phyloP scores from a whole-genome alignment of 2,329 filamentous ascomycete species.

The Nannizzia gypsea region DNA sequence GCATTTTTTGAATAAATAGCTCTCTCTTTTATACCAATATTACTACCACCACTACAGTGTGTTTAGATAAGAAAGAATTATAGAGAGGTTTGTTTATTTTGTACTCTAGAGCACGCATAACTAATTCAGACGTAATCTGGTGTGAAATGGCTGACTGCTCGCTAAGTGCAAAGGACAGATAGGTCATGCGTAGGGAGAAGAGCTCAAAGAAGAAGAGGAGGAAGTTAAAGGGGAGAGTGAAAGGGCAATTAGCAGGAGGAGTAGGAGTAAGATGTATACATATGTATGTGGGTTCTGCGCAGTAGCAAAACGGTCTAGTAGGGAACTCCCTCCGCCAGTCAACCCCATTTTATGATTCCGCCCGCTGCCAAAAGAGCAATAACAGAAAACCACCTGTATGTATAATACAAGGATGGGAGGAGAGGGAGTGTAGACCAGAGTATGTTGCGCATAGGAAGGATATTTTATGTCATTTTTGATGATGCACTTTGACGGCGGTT shows the following conservation, averaged over 20 bases:
- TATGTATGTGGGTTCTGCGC: background rate
- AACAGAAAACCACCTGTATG: slow-evolving; percentile 11
- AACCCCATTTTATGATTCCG: background rate
- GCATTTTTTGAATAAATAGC: background rate
- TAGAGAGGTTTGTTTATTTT: background rate
- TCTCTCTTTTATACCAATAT: background rate
- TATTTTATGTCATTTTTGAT: background rate
- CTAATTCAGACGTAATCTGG: background rate
- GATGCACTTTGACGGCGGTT: background rate
- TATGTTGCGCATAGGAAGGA: background rate
- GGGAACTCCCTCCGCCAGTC: background rate
- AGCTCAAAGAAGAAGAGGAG: background rate
- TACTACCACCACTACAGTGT: background rate
- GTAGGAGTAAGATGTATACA: background rate
- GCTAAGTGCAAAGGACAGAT: background rate
- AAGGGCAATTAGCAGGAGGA: background rate
- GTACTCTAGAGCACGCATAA: background rate
- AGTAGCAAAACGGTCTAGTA: background rate
- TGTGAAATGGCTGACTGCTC: background rate
- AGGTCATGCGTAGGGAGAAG: too few relatives aligned
- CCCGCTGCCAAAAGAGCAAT: slow-evolving; percentile 16
- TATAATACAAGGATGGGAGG: background rate
- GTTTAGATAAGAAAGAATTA: background rate
- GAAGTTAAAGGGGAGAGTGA: background rate
- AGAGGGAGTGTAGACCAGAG: background rate